Evolutionary conservation across 2,329 filamentous ascomycete species (phyloP), one percentile per base, ranked within the genome.

Genomic region (Neonectria faginata): DNA sequence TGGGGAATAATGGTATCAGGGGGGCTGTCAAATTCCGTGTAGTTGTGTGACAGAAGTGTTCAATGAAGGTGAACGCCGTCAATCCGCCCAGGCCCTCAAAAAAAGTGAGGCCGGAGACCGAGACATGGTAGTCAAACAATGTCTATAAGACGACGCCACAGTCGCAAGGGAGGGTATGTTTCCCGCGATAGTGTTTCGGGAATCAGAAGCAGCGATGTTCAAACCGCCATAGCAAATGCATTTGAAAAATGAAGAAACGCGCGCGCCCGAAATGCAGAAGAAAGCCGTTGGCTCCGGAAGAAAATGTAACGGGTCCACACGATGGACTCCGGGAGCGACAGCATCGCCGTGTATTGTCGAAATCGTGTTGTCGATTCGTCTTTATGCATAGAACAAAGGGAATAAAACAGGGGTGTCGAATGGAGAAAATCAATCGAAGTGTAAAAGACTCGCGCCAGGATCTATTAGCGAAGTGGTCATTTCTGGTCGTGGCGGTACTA

Each of bases 401-500:
- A 52, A 56, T 61, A 27, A 66, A 65, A 63, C 59, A 60, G 55
- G 20, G 45, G 57, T 55, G 36, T 57, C 20, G 42, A 67, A 57
- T 57, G 69, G 25, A 50, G 57, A 59, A 67, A 65, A 66, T 58
- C 41, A 62, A 29, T 68, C 62, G 69, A 59, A 64, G 62, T 67
- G 70, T 65, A 61, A 61, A 64, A 58, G 65, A 73, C 66, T 69
- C 69, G 70, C 60, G 70, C 67, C 65, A 65, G 53, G 66, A 64
- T 73, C 70, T 73, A 75, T 70, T 64, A 71, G 70, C 68, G 68
- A 69, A 72, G 62, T 57, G 62, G 67, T 74, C 72, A 68, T 74
- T 71, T 64, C 72, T 60, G 65, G 72, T 74, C 72, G 69, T 71
- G 66, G 70, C 68, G 64, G 67, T 66, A 65, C 63, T 72, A 67